Evolutionary conservation across 108 stramenopile species (phyloP).

Genomic region (Craspedostauros australis): DNA sequence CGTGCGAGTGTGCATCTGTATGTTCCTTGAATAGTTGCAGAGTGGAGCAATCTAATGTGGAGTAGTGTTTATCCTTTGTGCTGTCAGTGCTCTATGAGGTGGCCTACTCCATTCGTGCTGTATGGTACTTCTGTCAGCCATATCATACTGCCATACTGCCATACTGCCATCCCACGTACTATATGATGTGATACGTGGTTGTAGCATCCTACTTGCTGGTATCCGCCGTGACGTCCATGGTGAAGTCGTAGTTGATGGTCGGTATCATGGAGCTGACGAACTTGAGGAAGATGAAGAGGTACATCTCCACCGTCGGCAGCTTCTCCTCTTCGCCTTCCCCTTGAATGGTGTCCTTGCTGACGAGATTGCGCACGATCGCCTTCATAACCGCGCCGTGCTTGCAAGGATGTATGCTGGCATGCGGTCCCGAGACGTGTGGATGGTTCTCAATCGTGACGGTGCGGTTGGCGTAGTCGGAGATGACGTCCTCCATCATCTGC

Average conservation of each 20-base stretch:
- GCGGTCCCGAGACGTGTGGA: constrained; percentile 86
- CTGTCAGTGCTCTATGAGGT: no score
- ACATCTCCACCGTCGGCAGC: constrained; percentile 77
- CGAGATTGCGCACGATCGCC: constrained; percentile 88
- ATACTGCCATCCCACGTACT: no score
- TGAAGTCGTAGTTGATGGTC: constrained; percentile 99
- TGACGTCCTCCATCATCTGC: constrained; percentile 97
- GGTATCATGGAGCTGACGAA: constrained; percentile 97
- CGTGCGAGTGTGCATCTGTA: no score
- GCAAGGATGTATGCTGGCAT: constrained; percentile 97
- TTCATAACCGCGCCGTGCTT: constrained; percentile 99
- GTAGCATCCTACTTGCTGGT: constrained; percentile 46
- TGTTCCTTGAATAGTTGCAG: no score
- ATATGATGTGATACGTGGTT: no score
- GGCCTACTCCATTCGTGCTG: no score
- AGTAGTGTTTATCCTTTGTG: no score
- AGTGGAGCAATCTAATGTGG: no score
- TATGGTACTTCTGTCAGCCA: no score
- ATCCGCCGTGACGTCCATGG: constrained; percentile 88
- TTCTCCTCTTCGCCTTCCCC: constrained; percentile 12
- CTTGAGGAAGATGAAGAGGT: constrained; percentile 98
- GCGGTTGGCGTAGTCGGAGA: constrained; percentile 95
- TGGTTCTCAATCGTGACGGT: constrained; percentile 98
- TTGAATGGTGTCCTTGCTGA: constrained; percentile 12
- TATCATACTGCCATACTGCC: no score